Percentiles rank a stretch among this genome's conserved stretches.
Evolutionary conservation across 305 asterid genomes (phyloP).

Genomic region (Solanum hybrid): DNA sequence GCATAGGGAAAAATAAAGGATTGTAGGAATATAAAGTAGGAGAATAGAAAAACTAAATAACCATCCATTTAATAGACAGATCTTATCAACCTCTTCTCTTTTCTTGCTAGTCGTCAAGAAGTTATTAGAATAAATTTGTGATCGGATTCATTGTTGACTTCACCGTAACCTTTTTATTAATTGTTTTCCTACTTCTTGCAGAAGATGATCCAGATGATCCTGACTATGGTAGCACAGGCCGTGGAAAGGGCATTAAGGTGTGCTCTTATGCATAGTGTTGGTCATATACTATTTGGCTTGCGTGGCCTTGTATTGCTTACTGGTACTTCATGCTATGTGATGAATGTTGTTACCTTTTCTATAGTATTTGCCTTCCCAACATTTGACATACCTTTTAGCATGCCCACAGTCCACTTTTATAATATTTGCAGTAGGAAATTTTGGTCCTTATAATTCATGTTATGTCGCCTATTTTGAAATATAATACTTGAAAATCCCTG

Average conservation of each 20-base stretch:
- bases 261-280: conserved; percentile 7
- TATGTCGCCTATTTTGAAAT: background rate
- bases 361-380: background rate
- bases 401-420: background rate
- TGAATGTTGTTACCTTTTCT: conserved; percentile 2
- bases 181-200: conserved; percentile 29
- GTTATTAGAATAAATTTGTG: background rate
- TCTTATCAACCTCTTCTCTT: background rate
- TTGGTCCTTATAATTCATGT: background rate
- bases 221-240: conserved; percentile 50
- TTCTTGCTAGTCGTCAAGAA: background rate
- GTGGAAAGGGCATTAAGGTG: conserved; percentile 61
- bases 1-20: background rate
- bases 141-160: background rate
- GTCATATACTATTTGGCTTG: background rate
- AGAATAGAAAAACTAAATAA: background rate
- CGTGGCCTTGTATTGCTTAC: conserved; percentile 3
- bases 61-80: background rate
- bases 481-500: background rate
- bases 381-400: background rate
- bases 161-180: background rate
- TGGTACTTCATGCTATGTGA: background rate
- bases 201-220: conserved; percentile 98
- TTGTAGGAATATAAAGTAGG: background rate
- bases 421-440: background rate